Percentiles rank a stretch among this genome's conserved stretches.
phyloP scores from a whole-genome alignment of 1,284 basidiomycete species.

The Ceratobasidium sp. region DNA sequence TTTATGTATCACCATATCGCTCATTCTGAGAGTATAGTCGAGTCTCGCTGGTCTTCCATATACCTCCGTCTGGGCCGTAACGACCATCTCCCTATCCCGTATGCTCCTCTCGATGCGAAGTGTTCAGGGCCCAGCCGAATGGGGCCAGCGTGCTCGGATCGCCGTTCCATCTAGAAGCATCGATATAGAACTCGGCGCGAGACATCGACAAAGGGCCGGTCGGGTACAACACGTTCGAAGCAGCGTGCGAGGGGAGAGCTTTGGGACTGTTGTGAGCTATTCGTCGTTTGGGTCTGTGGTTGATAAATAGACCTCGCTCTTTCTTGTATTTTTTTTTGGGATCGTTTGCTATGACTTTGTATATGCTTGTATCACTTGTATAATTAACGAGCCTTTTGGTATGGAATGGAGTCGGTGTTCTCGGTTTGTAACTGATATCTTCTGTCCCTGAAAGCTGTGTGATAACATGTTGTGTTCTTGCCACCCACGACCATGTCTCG shows the following conservation, averaged over 20 bases:
- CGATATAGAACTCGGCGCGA: background rate
- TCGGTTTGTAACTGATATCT: background rate
- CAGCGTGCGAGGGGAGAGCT: background rate
- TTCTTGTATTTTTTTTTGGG: background rate
- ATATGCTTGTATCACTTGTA: background rate
- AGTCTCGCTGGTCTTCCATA: background rate
- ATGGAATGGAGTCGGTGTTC: too few species aligned
- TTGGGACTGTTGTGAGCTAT: constrained; percentile 1
- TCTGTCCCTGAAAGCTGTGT: background rate
- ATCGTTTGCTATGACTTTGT: background rate
- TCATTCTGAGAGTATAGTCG: background rate
- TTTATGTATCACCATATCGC: background rate
- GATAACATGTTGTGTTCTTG: background rate
- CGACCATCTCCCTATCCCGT: constrained; percentile 12
- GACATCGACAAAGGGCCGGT: background rate
- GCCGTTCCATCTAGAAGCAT: background rate
- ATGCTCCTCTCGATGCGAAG: constrained; percentile 10
- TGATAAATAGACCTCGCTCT: background rate
- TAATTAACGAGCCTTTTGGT: too few species aligned
- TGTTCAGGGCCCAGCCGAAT: constrained; percentile 24
- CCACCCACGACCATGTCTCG: background rate
- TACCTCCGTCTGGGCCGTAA: constrained; percentile 4
- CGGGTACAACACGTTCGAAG: background rate
- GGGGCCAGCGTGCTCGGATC: constrained; percentile 21
- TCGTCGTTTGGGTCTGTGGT: background rate